phyloP scores from a whole-genome alignment of 2,329 filamentous ascomycete genomes.

The Penicillium sp. region DNA sequence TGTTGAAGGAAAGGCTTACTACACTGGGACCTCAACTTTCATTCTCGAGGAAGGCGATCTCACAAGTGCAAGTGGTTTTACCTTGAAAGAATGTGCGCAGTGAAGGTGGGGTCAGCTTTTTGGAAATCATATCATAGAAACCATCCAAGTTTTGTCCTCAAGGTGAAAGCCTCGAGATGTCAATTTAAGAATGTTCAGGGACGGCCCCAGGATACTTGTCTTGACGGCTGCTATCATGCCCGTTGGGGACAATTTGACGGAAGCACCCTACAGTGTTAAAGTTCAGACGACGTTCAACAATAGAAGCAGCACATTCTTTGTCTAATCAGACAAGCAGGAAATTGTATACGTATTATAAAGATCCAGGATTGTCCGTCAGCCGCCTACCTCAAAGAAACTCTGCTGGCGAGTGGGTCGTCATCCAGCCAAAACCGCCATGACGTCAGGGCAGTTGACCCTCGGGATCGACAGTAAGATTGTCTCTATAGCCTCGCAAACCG shows the following conservation, averaged over 20 bases:
- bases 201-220: no score
- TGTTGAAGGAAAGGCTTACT: constrained; percentile 38
- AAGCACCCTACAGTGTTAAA: no score
- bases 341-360: neutral
- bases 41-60: constrained; percentile 35
- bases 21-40: constrained; percentile 34
- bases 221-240: neutral
- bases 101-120: neutral
- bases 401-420: neutral
- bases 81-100: constrained; percentile 13
- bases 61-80: constrained; percentile 25
- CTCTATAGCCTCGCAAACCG: neutral
- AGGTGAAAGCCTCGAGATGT: neutral
- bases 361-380: neutral
- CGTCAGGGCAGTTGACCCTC: neutral
- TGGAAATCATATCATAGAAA: neutral
- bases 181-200: neutral
- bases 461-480: neutral
- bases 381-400: neutral
- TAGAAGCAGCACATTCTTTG: neutral
- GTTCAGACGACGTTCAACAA: neutral
- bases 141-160: no score
- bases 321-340: neutral
- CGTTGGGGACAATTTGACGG: no score
- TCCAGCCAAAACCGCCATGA: neutral